Evolutionary conservation across 805 yeast species (phyloP).

Genomic region (Wickerhamomyces chambardii): DNA sequence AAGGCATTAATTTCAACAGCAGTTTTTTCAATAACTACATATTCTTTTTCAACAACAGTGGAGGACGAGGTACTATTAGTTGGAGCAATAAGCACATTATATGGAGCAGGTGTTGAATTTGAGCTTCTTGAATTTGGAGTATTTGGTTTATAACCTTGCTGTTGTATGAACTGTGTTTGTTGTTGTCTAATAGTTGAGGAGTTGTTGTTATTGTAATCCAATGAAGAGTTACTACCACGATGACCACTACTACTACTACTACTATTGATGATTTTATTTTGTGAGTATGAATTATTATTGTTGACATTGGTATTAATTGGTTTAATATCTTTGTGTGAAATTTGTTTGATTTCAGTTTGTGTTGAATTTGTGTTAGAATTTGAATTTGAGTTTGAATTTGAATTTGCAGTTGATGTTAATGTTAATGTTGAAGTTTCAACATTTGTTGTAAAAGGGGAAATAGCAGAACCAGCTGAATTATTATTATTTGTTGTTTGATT

Average conservation of each 20-base stretch:
- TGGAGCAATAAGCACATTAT: no score
- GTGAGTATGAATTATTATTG: no score
- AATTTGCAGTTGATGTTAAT: neutral
- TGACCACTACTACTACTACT: neutral
- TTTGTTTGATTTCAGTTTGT: constrained; percentile 8
- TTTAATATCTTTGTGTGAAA: constrained; percentile 15
- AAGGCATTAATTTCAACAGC: constrained; percentile 93
- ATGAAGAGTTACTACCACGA: no score
- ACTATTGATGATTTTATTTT: neutral
- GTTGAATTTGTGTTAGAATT: neutral
- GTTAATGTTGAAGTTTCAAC: neutral
- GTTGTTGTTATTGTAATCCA: constrained; percentile 3
- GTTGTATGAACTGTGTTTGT: constrained; percentile 1
- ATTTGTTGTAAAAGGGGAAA: no score
- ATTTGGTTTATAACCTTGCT: constrained; percentile 2
- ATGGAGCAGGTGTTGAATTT: no score
- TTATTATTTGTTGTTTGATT: no score
- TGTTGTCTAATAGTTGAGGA: neutral
- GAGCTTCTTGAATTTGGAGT: neutral
- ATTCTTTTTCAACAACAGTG: constrained; percentile 64
- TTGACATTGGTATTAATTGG: constrained; percentile 8
- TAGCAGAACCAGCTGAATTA: no score
- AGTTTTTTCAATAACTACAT: constrained; percentile 90
- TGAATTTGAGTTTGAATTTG: neutral
- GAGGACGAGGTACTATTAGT: constrained; percentile 27